Base-by-base conservation (phyloP, 1,139 yeast genomes). In the Suhomyces maxii region DNA sequence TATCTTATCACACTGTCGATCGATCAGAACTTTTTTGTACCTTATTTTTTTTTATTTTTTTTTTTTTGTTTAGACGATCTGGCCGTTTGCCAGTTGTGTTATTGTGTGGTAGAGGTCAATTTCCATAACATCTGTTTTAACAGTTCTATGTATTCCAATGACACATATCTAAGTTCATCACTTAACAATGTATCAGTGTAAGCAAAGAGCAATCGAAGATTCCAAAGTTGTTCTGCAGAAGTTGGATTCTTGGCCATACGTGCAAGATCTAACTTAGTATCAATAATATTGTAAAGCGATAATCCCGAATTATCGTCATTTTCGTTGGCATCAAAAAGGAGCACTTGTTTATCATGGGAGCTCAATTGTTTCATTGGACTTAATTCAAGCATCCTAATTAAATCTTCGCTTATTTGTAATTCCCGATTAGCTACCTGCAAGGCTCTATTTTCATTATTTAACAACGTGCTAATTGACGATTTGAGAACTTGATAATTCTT, bases 221-320 rank as follows among this genome's bases (percentile, higher is more conserved):
- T 85, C 86, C 89, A 83, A 42, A 86, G 61, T 47, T 84, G 87
- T 46, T 84, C 86, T 2, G 73, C 59, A 1, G 63, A 60, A 18
- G 55, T 49, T 0, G 89, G 87, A 1, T 55, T 52, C 12, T 54
- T 52, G 1, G 83, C 83, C 56, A 79, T 66, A 4, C 63, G 59
- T 32, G 67, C 67, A 36, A 85, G 61, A 49, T 84, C 84, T 32
- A 80, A 61, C 55, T 82, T 82, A 52, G 77, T 73, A 57, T 85
- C 89, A 28, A 81, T 66, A 11, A 81, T 76, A 31, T 78, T 76
- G 42, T 79, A 73, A 26, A 76, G 58, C 3, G 74, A 63, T 36
- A 70, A 63, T 40, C 65, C 71, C 6, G 58, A 54, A 11, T 30
- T 34, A 25, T 43, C 46, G 33, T 40, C 45, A 25, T 38, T 39